Percentiles rank a stretch among this genome's conserved stretches.
These are phyloP conservation scores for Calonectria hongkongensis DNA, from an alignment of 2,329 filamentous ascomycete species.

Conservation along the genomic window DNA sequence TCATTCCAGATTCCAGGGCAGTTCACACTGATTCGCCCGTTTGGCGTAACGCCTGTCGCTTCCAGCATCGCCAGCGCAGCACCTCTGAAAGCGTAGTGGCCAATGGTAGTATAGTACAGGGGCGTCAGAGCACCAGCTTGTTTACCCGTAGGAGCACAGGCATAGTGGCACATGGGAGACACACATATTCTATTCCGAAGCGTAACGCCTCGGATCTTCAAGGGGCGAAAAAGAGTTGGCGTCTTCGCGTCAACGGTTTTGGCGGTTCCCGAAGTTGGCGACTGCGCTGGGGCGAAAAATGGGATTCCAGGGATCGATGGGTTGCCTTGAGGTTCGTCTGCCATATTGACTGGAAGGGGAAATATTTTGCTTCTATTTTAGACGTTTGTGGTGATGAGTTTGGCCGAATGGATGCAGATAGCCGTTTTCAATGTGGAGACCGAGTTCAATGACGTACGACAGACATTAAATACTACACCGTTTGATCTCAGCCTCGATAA, in stretches of 20 bases:
- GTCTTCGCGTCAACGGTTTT: not conserved
- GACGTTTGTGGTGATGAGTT: no score
- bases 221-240: not conserved
- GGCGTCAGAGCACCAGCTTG: not conserved
- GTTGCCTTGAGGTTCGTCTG: not conserved
- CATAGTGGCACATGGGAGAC: constrained; percentile 16
- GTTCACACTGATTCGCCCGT: constrained; percentile 19
- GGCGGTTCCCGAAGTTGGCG: not conserved
- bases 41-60: not conserved
- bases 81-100: not conserved
- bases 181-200: constrained; percentile 10
- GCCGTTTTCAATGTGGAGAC: no score
- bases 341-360: not conserved
- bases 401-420: no score
- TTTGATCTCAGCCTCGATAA: no score
- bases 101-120: not conserved
- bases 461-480: no score
- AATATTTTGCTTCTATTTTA: no score
- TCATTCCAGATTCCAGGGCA: constrained; percentile 19
- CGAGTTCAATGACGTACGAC: no score
- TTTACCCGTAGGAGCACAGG: not conserved
- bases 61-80: constrained; percentile 16
- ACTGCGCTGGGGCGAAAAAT: constrained; percentile 10
- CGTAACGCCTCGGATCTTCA: constrained; percentile 5
- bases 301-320: not conserved